Base-by-base conservation (phyloP, 331 rosid genomes). In the Cydonia oblonga region DNA sequence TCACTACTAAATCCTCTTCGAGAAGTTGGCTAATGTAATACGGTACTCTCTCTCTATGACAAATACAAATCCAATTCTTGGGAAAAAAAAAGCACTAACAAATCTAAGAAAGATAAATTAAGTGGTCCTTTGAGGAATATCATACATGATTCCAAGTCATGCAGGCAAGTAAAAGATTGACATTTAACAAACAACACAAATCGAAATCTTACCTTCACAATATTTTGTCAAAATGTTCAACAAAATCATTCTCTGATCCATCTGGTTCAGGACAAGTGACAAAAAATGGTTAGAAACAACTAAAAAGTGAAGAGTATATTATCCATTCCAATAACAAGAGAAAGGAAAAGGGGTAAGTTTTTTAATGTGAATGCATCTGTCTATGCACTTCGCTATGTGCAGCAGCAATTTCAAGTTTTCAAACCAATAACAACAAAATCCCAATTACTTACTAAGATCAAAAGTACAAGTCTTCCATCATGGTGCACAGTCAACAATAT, bases 211-310 rank as follows among this genome's bases (percentile, higher is more conserved):
- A 80, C 82, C 85, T 77, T 84, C 83, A 67, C 80, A 70, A 70
- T 77, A 80, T 61, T 77, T 49, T 22, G 85, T 66, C 69, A 84
- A 74, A 71, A 84, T 80, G 80, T 61, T 77, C 72, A 80, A 61
- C 68, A 84, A 66, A 61, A 75, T 74, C 66, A 66, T 76, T 35
- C 87, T 83, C 62, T 74, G 77, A 7, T 75, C 87, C 68, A 70
- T 76, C 87, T 80, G 70, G 65, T 71, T 76, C 71, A 80, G 51
- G 23, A 33, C 28, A 57, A 59, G 33, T 29, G 67, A 26, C 35
- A 54, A 74, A 10, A 32, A 10, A 32, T 23, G 5, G 11, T 25
- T 52, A 52, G 24, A 65, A 18, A 11, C 24, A 65, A 40, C 1
- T 18, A 52, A 57, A 58, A 25, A 2, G 54, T 49, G 19, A 53